A percentile compares a stretch with the other conserved stretches of the same genome.
These are phyloP conservation scores for Sugiyamaella grinbergsii DNA, from an alignment of 1,139 yeast genomes.

Conservation along the genomic window DNA sequence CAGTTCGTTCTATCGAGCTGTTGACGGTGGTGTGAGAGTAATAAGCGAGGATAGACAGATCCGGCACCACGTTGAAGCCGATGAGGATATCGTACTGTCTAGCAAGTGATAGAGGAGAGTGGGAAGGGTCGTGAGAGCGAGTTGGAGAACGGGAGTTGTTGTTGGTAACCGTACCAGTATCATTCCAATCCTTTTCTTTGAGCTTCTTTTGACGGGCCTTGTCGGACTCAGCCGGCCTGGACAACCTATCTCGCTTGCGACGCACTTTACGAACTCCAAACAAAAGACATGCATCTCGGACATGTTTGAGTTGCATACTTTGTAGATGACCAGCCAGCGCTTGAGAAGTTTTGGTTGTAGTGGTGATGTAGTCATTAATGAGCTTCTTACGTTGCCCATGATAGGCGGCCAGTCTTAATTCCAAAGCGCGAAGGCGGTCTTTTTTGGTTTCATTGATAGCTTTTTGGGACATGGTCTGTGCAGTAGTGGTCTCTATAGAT, in stretches of 20 bases:
- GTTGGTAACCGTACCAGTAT: background rate
- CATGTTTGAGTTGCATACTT: conserved; percentile 4
- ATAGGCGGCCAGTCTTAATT: background rate
- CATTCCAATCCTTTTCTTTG: too few species aligned
- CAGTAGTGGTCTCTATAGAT: conserved; percentile 11
- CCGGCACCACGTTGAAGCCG: conserved; percentile 39
- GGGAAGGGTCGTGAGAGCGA: background rate
- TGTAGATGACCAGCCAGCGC: background rate
- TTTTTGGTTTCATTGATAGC: conserved; percentile 17
- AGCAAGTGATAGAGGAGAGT: conserved; percentile 4
- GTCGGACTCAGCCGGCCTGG: background rate
- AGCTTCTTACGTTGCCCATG: conserved; percentile 1
- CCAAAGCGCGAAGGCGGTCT: conserved; percentile 9
- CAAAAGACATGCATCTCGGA: conserved; percentile 9
- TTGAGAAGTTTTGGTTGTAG: background rate
- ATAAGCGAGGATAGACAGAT: conserved; percentile 37
- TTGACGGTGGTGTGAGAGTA: conserved; percentile 38
- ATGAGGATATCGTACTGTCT: conserved; percentile 31
- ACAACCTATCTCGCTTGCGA: conserved; percentile 17
- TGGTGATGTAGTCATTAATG: conserved; percentile 4
- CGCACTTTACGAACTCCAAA: conserved; percentile 20
- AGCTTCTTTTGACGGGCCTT: too few species aligned
- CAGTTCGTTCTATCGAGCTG: conserved; percentile 41
- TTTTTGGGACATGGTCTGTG: conserved; percentile 17
- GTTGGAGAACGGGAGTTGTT: background rate